Evolutionary conservation across 768 basidiomycete species (phyloP).

Genomic region (Rhizopogon sp.): DNA sequence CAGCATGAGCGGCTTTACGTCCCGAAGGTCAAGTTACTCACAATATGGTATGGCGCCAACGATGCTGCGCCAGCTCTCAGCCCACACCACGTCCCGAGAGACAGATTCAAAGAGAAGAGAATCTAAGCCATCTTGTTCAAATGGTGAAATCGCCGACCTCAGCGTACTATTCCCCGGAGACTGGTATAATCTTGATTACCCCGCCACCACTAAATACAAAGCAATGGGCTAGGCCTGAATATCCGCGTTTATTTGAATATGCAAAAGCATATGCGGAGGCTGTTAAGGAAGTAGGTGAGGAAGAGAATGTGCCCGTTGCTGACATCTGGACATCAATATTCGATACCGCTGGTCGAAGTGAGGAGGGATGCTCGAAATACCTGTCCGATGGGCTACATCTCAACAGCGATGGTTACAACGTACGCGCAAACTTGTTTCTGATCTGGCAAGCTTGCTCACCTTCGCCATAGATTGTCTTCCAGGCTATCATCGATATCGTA

Average conservation of each 20-base stretch:
- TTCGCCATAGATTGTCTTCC: conserved; percentile 60
- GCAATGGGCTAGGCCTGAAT: conserved; percentile 32
- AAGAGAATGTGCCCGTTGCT: conserved; percentile 53
- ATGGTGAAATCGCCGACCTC: conserved; percentile 61
- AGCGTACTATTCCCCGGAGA: conserved; percentile 60
- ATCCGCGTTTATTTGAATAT: conserved; percentile 48
- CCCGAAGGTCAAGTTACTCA: conserved; percentile 66
- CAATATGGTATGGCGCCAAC: conserved; percentile 90
- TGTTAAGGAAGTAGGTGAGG: conserved; percentile 53
- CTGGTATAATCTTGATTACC: conserved; percentile 75
- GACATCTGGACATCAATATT: conserved; percentile 77
- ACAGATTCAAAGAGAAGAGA: conserved; percentile 50
- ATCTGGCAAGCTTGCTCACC: background rate
- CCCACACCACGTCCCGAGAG: conserved; percentile 73
- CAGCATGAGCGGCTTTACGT: conserved; percentile 38
- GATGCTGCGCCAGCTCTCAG: conserved; percentile 67
- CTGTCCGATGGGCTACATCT: conserved; percentile 80
- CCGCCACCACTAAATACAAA: conserved; percentile 78
- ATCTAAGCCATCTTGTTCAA: conserved; percentile 58
- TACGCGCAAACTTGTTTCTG: conserved; percentile 28
- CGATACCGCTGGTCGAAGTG: conserved; percentile 62
- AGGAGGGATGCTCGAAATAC: conserved; percentile 45
- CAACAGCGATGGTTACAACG: conserved; percentile 68
- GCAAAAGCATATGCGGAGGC: conserved; percentile 70
- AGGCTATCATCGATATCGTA: conserved; percentile 56